Conservation (phyloP, 208 protist species). For the Vickermania ingenoplastis region DNA sequence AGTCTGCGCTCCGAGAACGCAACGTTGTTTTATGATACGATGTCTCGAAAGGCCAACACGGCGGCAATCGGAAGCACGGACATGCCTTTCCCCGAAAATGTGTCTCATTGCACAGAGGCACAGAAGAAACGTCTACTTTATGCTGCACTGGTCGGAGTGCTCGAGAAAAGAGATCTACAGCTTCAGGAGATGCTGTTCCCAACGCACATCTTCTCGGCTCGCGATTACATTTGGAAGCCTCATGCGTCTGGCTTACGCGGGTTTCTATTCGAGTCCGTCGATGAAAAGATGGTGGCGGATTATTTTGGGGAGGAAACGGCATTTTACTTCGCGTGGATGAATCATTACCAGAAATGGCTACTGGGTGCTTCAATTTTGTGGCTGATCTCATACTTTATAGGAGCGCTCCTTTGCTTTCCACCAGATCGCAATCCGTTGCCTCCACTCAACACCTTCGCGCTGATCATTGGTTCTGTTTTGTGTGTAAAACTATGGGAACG, state of each 20-base stretch:
- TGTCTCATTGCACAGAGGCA: constrained; percentile 20
- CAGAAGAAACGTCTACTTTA: constrained; percentile 33
- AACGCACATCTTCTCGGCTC: constrained; percentile 20
- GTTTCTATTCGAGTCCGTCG: neutral
- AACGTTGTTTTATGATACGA: neutral
- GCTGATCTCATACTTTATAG: constrained; percentile 14
- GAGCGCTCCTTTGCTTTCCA: neutral
- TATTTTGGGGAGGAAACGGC: constrained; percentile 59
- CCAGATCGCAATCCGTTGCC: constrained; percentile 10
- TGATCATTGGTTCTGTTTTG: constrained; percentile 45
- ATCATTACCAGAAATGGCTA: constrained; percentile 54
- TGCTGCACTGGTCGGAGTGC: constrained; percentile 23
- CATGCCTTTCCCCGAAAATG: constrained; percentile 19
- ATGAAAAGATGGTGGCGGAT: constrained; percentile 11
- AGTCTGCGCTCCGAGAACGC: neutral
- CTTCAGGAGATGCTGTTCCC: constrained; percentile 15
- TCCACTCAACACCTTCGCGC: constrained; percentile 19
- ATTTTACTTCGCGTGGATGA: constrained; percentile 81
- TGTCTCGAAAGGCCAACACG: neutral
- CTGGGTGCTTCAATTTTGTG: constrained; percentile 21
- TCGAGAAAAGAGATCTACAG: neutral
- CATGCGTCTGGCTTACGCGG: neutral
- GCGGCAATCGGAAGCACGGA: constrained; percentile 5
- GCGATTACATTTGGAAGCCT: constrained; percentile 15
- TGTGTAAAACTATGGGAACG: constrained; percentile 64